A percentile compares a stretch with the other conserved stretches of the same genome.
These are phyloP conservation scores for Theileria parva DNA, from an alignment of 169 alveolate species.

Conservation along the genomic window DNA sequence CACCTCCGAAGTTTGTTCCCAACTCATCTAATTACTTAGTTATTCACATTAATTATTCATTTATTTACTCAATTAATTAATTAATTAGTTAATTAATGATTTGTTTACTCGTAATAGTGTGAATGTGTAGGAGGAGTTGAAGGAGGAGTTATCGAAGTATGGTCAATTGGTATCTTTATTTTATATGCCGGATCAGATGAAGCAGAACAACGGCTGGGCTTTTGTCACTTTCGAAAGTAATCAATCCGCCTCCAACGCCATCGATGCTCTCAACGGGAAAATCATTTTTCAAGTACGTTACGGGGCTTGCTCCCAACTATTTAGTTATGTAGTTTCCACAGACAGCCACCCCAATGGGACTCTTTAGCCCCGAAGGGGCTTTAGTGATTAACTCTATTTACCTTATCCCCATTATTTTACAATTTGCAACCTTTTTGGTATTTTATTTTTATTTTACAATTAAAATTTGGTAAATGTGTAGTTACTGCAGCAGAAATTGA, in stretches of 20 bases:
- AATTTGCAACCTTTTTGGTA: no score
- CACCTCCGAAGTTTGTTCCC: constrained; percentile 65
- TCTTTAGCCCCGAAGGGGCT: not conserved
- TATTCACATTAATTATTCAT: not conserved
- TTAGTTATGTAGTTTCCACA: no score
- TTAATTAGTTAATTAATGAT: no score
- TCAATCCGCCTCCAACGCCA: constrained; percentile 60
- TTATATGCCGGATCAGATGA: constrained; percentile 71
- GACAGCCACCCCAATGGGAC: no score
- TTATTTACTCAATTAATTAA: no score
- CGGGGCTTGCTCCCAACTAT: constrained; percentile 19
- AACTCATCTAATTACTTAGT: not conserved
- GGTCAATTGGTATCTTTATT: constrained; percentile 67
- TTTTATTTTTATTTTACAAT: no score
- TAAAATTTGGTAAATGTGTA: no score
- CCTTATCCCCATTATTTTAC: no score
- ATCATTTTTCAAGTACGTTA: constrained; percentile 65
- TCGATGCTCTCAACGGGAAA: constrained; percentile 69
- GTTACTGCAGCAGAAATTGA: no score
- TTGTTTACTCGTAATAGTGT: no score
- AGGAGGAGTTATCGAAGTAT: constrained; percentile 65
- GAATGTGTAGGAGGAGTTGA: constrained; percentile 64
- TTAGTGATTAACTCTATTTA: no score
- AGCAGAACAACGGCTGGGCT: constrained; percentile 77
- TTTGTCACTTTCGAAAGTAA: constrained; percentile 67